Conservation (phyloP, 176 grass and related monocot species). For the Leersia perrieri region DNA sequence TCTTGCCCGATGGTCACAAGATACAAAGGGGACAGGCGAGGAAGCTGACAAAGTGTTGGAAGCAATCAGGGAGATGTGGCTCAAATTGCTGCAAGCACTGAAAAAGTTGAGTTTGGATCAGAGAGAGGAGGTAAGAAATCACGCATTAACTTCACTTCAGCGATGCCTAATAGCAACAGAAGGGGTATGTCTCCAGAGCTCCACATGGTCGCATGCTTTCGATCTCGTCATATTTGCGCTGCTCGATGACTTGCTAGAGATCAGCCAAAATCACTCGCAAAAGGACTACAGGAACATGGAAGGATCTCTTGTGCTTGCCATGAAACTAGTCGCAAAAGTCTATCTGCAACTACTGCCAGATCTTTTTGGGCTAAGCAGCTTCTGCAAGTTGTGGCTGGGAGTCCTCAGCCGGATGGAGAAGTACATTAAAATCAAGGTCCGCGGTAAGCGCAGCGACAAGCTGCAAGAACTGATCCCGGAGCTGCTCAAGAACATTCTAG, state of each 20-base stretch:
- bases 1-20: constrained; percentile 74
- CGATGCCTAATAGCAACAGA: constrained; percentile 70
- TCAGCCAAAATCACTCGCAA: constrained; percentile 68
- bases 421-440: constrained; percentile 79
- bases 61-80: constrained; percentile 95
- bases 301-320: constrained; percentile 67
- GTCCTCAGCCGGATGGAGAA: constrained; percentile 96
- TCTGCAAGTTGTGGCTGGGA: constrained; percentile 94
- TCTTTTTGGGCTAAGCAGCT: constrained; percentile 75
- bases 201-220: constrained; percentile 80
- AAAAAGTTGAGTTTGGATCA: constrained; percentile 92
- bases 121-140: constrained; percentile 89
- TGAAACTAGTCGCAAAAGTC: constrained; percentile 71
- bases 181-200: constrained; percentile 60
- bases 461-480: constrained; percentile 85
- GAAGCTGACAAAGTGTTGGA: constrained; percentile 78
- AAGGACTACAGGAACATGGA: constrained; percentile 98
- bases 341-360: constrained; percentile 74
- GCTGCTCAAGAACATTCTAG: constrained; percentile 68
- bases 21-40: constrained; percentile 55
- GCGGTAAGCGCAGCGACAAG: constrained; percentile 90
- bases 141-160: constrained; percentile 72
- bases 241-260: constrained; percentile 88
- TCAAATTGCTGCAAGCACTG: constrained; percentile 68
- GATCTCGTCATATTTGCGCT: constrained; percentile 77